Conservation (phyloP, 78 protist species). For the Mastigamoeba balamuthi region DNA sequence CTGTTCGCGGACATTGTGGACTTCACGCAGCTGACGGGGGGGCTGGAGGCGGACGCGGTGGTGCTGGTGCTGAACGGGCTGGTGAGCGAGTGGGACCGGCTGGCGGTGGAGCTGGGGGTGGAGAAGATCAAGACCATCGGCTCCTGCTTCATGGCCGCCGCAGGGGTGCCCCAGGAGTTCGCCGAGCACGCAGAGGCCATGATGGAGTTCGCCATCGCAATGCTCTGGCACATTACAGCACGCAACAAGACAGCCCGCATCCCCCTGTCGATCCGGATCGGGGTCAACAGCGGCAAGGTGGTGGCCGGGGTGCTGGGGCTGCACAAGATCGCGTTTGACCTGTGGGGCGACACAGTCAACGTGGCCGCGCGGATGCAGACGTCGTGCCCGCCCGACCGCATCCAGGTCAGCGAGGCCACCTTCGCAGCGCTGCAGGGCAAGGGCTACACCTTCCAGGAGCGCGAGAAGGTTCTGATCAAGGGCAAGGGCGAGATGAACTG, state of each 20-base stretch:
- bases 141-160: slow-evolving; percentile 26
- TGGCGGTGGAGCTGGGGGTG: no score
- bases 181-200: neutral
- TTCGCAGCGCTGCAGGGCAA: no score
- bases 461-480: slow-evolving; percentile 18
- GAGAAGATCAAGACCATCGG: slow-evolving; percentile 73
- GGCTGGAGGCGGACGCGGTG: no score
- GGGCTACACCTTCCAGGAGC: slow-evolving; percentile 11
- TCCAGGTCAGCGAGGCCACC: slow-evolving; percentile 45
- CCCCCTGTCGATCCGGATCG: slow-evolving; percentile 32
- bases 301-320: slow-evolving; percentile 75
- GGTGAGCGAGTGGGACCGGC: no score
- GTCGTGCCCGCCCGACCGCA: slow-evolving; percentile 12
- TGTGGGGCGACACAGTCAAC: slow-evolving; percentile 85
- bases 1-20: no score
- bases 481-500: slow-evolving; percentile 59
- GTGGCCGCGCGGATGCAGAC: slow-evolving; percentile 72
- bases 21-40: no score
- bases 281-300: slow-evolving; percentile 62
- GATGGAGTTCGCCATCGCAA: slow-evolving; percentile 6
- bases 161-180: slow-evolving; percentile 20
- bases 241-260: no score
- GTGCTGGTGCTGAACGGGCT: no score
- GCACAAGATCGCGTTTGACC: slow-evolving; percentile 42
- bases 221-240: slow-evolving; percentile 13